Evolutionary conservation across 2,329 filamentous ascomycete species (phyloP), one percentile per base, ranked within the genome.

Genomic region (Plenodomus lindquistii): DNA sequence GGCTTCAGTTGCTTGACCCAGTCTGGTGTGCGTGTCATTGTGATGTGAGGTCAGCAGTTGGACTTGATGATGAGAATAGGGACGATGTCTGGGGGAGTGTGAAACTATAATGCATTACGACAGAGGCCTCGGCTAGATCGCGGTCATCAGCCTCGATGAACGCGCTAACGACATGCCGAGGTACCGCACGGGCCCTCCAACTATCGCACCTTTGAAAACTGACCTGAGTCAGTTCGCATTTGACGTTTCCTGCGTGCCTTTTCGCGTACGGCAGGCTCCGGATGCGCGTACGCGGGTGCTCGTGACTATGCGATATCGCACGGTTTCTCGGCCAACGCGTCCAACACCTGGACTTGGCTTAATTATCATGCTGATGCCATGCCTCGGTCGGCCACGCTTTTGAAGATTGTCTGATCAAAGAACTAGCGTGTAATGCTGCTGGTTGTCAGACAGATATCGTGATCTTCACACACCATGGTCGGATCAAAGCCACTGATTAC

Each of bases 1-100:
- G 85, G 85, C 75, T 81, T 84, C 57, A 88, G 76, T 58, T 81
- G 79, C 71, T 85, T 83, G 60, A 88, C 85, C 85, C 85, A 88
- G 71, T 80, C 76, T 51, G 83, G 83, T 58, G 78, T 72, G 44
- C 67, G 69, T 37, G 66, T 62, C 72, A 74, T 75, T 57, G 38
- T 52, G 40, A 34, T 13, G 37, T 37, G 37, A 18, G 17, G 11
- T 27, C 44, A 31, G 49, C 37, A 36, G 45, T 35, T 22, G 37
- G 37, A 21, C 37, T 31, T 7, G 4, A 11, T 50, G 49, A 53
- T 50, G 44, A 44, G 36, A 46, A 22, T 43, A 48, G 48, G 46
- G 48, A 42, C 31, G 13, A 24, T 43, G 43, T 43, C 27, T 45
- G 43, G 48, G 46, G 31, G 44, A 45, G 16, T 40, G 43, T 40